phyloP scores from a whole-genome alignment of 2,329 filamentous ascomycete species.

The Aureobasidium sp. region DNA sequence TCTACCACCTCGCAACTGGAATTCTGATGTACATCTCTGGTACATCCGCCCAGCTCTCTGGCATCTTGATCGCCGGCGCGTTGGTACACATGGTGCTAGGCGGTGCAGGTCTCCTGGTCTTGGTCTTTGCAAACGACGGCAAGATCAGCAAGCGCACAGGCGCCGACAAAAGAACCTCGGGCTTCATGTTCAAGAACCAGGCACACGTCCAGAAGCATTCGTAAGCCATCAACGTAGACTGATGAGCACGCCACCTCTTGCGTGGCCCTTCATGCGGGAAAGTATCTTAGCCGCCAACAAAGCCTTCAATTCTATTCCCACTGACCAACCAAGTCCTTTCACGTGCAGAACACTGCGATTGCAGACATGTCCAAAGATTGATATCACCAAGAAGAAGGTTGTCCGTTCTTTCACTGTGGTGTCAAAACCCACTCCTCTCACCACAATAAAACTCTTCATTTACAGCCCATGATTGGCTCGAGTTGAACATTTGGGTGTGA shows the following conservation, averaged over 20 bases:
- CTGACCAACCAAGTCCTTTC: not conserved
- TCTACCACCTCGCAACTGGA: constrained; percentile 53
- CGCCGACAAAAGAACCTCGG: constrained; percentile 54
- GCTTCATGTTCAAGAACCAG: constrained; percentile 54
- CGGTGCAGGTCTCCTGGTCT: constrained; percentile 54
- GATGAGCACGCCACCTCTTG: not conserved
- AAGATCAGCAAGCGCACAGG: constrained; percentile 53
- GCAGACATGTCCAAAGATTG: too few relatives aligned
- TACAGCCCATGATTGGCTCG: not conserved
- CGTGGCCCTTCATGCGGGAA: not conserved
- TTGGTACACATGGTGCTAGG: constrained; percentile 40
- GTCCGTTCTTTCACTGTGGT: too few relatives aligned
- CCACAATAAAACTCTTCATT: not conserved
- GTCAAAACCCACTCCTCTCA: not conserved
- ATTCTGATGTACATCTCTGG: constrained; percentile 60
- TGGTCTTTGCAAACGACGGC: constrained; percentile 48
- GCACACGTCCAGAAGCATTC: constrained; percentile 43
- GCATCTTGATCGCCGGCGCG: constrained; percentile 50
- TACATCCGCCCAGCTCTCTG: constrained; percentile 42
- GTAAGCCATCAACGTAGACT: not conserved
- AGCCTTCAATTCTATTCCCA: not conserved
- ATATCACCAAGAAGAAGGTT: too few relatives aligned
- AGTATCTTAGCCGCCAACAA: not conserved
- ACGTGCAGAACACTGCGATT: not conserved
- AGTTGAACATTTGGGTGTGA: not conserved